These are phyloP conservation scores for Coemansia sp. DNA, from an alignment of 192 early-diverging fungal genomes.

Conservation along the genomic window DNA sequence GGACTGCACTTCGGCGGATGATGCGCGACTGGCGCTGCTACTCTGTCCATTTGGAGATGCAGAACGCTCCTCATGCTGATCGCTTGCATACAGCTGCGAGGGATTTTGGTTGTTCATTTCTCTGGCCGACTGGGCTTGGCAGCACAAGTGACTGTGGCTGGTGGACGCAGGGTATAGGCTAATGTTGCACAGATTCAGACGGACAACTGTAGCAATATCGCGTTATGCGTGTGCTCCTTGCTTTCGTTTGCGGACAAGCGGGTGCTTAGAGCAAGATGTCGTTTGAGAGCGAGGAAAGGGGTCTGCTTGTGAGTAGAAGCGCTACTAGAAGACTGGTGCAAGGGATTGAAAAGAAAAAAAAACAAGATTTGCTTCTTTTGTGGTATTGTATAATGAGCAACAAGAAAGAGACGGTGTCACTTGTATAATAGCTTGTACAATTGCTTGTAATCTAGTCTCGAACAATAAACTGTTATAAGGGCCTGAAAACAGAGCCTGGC, in stretches of 20 bases:
- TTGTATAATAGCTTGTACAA: slow-evolving; percentile 21
- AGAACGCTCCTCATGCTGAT: slow-evolving; percentile 33
- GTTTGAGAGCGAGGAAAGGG: neutral
- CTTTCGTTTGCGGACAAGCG: neutral
- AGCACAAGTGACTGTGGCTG: slow-evolving; percentile 2
- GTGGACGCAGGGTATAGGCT: neutral
- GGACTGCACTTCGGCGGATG: neutral
- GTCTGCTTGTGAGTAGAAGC: neutral
- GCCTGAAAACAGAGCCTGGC: neutral
- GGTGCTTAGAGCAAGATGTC: neutral
- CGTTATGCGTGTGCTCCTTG: neutral
- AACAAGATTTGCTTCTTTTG: neutral
- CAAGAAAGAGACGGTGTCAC: neutral
- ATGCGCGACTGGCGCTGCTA: slow-evolving; percentile 1
- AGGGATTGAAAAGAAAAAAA: neutral
- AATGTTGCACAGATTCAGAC: neutral
- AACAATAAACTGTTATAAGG: slow-evolving; percentile 11
- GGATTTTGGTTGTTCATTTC: slow-evolving; percentile 21
- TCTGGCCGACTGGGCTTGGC: slow-evolving; percentile 4
- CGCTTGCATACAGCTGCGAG: slow-evolving; percentile 27
- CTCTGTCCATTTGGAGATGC: slow-evolving; percentile 4
- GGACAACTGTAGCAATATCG: neutral
- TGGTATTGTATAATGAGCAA: slow-evolving; percentile 16
- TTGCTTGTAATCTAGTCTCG: slow-evolving; percentile 10
- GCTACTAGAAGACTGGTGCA: neutral